Conservation (phyloP, 331 rosid species). For the Quercus lobata region DNA sequence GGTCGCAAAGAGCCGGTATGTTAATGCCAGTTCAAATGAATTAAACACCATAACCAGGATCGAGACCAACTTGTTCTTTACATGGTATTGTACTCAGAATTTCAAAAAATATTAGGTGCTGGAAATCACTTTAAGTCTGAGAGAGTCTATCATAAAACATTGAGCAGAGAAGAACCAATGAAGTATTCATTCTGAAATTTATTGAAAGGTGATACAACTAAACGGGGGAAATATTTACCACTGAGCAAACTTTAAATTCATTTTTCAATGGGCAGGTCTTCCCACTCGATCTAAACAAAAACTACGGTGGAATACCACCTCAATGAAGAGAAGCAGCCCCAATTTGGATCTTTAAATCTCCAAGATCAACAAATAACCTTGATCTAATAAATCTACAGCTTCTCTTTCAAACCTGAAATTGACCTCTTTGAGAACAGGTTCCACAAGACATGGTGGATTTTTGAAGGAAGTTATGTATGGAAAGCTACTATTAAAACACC, state of each 20-base stretch:
- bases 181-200: not conserved
- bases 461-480: not conserved
- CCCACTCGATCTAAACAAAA: not conserved
- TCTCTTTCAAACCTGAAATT: not conserved
- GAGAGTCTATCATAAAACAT: not conserved
- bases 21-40: not conserved
- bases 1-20: not conserved
- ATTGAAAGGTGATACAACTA: not conserved
- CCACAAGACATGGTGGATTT: not conserved
- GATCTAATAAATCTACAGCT: not conserved
- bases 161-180: not conserved
- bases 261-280: not conserved
- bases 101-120: not conserved
- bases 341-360: not conserved
- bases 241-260: not conserved
- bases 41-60: not conserved
- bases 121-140: not conserved
- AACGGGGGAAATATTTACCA: not conserved
- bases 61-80: not conserved
- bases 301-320: not conserved
- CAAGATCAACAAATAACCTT: not conserved
- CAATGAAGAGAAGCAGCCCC: not conserved
- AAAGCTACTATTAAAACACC: conserved; percentile 10
- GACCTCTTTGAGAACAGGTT: not conserved
- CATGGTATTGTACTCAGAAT: not conserved